Evolutionary conservation across 139 green algal species (phyloP).

Genomic region (Choricystis sp.): DNA sequence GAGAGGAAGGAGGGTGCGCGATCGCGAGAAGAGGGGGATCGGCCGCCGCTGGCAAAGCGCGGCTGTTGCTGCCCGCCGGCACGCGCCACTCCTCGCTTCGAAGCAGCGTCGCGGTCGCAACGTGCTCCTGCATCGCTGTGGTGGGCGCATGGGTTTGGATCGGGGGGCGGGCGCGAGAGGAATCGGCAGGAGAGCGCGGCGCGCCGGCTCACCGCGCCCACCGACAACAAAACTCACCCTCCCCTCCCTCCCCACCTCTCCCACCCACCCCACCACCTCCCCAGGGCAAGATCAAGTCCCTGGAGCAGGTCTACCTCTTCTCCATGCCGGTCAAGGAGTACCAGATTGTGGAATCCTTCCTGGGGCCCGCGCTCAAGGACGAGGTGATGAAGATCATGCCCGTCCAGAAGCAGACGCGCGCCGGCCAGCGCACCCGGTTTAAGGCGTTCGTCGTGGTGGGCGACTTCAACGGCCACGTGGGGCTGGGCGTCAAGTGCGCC

Average conservation of each 20-base stretch:
- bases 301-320: constrained; percentile 99
- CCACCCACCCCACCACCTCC: not conserved
- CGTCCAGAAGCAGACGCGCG: constrained; percentile 99
- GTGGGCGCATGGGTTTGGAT: too few species aligned
- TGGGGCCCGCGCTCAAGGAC: constrained; percentile 67
- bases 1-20: not conserved
- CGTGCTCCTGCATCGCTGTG: too few species aligned
- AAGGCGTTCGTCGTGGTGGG: constrained; percentile 99
- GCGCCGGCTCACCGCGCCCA: too few species aligned
- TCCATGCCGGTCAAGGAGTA: constrained; percentile 98
- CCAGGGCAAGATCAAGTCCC: constrained; percentile 95
- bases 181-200: too few species aligned
- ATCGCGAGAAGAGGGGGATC: not conserved
- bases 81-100: too few species aligned
- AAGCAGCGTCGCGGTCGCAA: too few species aligned
- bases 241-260: not conserved
- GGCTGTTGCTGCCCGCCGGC: too few species aligned
- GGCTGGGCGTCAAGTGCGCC: constrained; percentile 97
- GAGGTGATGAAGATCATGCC: constrained; percentile 99
- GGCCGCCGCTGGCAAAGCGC: too few species aligned
- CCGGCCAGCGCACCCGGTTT: constrained; percentile 97
- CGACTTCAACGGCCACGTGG: constrained; percentile 96
- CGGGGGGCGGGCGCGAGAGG: too few species aligned
- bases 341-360: constrained; percentile 85
- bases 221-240: too few species aligned